Base-by-base conservation (phyloP, 1,139 yeast species). In the Hyphopichia wangnamkhiaoensis region DNA sequence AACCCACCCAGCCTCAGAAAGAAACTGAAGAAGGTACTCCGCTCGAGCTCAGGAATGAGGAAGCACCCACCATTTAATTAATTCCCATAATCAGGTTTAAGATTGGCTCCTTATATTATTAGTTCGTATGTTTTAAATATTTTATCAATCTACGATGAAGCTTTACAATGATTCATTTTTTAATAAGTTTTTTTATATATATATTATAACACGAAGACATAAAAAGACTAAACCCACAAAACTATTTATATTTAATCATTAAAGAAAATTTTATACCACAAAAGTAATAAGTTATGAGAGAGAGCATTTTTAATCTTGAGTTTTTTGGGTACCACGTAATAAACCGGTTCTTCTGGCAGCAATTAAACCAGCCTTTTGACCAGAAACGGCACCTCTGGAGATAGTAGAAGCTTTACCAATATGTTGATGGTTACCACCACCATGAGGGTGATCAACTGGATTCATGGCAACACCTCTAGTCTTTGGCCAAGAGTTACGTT, bases 371-470 rank as follows among this genome's bases (percentile, higher is more conserved):
- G 95, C 96, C 95, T 93, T 93, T 83, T 93, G 98, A 90, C 98
- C 98, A 68, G 98, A 80, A 74, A 93, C 98, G 65, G 98, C 98
- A 76, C 96, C 96, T 87, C 98, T 90, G 63, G 96, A 85, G 68
- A 93, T 93, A 70, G 98, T 93, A 67, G 98, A 93, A 71, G 98
- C 98, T 86, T 93, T 93, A 91, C 98, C 98, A 84, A 93, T 93
- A 77, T 93, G 98, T 84, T 93, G 98, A 80, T 93, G 98, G 97
- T 93, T 93, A 93, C 98, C 98, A 91, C 98, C 98, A 87, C 98
- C 98, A 77, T 91, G 98, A 74, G 98, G 98, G 82, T 91, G 98
- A 76, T 91, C 98, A 72, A 91, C 98, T 77, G 98, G 98, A 82
- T 90, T 87, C 96, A 90, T 90, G 74, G 96, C 96, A 74, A 90